phyloP scores from a whole-genome alignment of 140 eudicot genomes.

The Cichorium intybus region DNA sequence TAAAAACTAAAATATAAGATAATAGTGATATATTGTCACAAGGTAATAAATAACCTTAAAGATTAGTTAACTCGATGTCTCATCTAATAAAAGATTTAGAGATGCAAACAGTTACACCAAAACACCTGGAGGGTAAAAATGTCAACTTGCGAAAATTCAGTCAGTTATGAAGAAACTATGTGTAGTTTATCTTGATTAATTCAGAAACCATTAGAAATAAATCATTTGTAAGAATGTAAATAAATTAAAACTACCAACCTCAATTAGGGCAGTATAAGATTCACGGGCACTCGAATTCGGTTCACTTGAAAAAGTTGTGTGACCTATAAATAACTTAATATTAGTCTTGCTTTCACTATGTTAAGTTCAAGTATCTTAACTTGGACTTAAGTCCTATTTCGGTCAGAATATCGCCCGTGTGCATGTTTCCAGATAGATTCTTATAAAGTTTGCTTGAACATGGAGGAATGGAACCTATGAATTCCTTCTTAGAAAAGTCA shows the following conservation, averaged over 20 bases:
- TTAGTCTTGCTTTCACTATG: slow-evolving; percentile 38
- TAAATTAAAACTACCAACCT: slow-evolving; percentile 24
- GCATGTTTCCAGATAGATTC: slow-evolving; percentile 60
- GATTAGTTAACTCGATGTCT: slow-evolving; percentile 71
- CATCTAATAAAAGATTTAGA: slow-evolving; percentile 53
- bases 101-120: slow-evolving; percentile 48
- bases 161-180: neutral
- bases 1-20: slow-evolving; percentile 12
- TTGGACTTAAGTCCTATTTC: slow-evolving; percentile 73
- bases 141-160: slow-evolving; percentile 3
- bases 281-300: too few species aligned
- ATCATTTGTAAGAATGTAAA: too few species aligned
- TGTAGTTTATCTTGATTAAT: too few species aligned
- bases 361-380: slow-evolving; percentile 74
- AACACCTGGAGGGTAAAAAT: slow-evolving; percentile 41
- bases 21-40: neutral
- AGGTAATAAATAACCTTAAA: slow-evolving; percentile 65
- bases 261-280: neutral
- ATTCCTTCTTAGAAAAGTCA: slow-evolving; percentile 60
- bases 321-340: slow-evolving; percentile 14
- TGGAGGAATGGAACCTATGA: slow-evolving; percentile 63
- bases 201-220: too few species aligned
- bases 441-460: slow-evolving; percentile 56
- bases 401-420: slow-evolving; percentile 66
- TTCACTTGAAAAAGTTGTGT: too few species aligned